Base-by-base conservation (phyloP, 1,284 basidiomycete species). In the Schizopora paradoxa region DNA sequence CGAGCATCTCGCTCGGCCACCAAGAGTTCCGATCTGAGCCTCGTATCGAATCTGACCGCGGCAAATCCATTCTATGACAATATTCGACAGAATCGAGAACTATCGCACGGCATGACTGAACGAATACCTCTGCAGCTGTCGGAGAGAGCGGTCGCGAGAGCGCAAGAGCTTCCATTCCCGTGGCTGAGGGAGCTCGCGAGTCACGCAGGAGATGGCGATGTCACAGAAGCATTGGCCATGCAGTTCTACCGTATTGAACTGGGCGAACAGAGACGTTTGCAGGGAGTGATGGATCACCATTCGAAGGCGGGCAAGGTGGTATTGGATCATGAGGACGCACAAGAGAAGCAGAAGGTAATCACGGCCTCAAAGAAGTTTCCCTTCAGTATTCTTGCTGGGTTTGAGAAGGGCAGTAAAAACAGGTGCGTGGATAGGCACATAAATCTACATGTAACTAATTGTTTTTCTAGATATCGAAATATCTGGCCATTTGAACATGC, bases 401-500 rank as follows among this genome's bases (percentile, higher is more conserved):
- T 99, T 3, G 95, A 98, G 67, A 90, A 95, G 55, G 95, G 95
- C 8, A 75, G 82, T 8, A 94, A 98, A 72, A 98, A 98, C 58
- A 74, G 86, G 89, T 89, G 47, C 38, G 79, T 70, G 5, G n/a
- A 21, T 33, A n/a, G 8, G 21, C 28, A 16, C 13, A 31, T 11
- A 26, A 34, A 28, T 18, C 23, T 33, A 11, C 37, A 5, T 13
- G 29, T 35, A 36, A n/a, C 19, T 29, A 41, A 33, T 13, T 19
- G 21, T 3, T 40, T 18, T 32, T 19, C 63, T 62, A 93, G 92
- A 58, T 89, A 89, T 64, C 77, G 78, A 31, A 90, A 97, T 60
- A 95, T 97, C 45, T 97, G 93, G 93, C 93, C 93, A 0, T 97
- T 94, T 58, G 93, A 96, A 59, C 90, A 93, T 60, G 83, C 88